These are phyloP conservation scores for Microcos paniculata DNA, from an alignment of 345 rosid species.

Conservation along the genomic window DNA sequence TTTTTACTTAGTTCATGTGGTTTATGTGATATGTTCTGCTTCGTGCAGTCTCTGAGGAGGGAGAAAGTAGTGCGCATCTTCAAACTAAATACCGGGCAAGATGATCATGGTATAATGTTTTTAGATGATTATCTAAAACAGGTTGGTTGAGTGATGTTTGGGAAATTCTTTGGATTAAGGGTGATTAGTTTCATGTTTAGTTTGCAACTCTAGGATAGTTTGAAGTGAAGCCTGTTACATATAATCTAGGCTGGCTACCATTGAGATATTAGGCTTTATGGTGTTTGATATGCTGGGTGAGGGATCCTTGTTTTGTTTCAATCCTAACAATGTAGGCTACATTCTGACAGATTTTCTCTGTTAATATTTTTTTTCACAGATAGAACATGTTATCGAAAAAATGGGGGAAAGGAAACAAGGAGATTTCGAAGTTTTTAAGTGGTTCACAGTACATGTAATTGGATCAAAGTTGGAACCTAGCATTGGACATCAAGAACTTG, in stretches of 20 bases:
- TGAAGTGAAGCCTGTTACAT: background rate
- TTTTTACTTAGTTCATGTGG: background rate
- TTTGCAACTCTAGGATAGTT: conserved; percentile 1
- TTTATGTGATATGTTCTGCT: conserved; percentile 7
- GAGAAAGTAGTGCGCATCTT: conserved; percentile 72
- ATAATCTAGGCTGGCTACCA: background rate
- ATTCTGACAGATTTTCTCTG: conserved; percentile 10
- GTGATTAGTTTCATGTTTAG: background rate
- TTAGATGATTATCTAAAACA: conserved; percentile 77
- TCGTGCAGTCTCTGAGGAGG: conserved; percentile 65
- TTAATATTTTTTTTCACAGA: conserved; percentile 32
- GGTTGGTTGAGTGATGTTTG: conserved; percentile 37
- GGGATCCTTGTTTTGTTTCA: background rate
- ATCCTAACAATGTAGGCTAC: background rate
- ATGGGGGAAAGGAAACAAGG: conserved; percentile 64
- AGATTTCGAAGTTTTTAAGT: conserved; percentile 59
- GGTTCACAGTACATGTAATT: conserved; percentile 78
- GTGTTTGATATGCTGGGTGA: background rate
- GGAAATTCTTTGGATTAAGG: background rate
- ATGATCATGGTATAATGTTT: conserved; percentile 88
- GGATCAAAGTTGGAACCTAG: conserved; percentile 71
- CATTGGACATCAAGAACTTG: conserved; percentile 73
- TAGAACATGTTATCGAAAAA: conserved; percentile 53
- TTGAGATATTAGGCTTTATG: background rate
- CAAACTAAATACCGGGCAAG: conserved; percentile 84